A percentile compares a stretch with the other conserved stretches of the same genome.
Conservation (phyloP, 352 stramenopile genomes). For the Pythium sukuiense region DNA sequence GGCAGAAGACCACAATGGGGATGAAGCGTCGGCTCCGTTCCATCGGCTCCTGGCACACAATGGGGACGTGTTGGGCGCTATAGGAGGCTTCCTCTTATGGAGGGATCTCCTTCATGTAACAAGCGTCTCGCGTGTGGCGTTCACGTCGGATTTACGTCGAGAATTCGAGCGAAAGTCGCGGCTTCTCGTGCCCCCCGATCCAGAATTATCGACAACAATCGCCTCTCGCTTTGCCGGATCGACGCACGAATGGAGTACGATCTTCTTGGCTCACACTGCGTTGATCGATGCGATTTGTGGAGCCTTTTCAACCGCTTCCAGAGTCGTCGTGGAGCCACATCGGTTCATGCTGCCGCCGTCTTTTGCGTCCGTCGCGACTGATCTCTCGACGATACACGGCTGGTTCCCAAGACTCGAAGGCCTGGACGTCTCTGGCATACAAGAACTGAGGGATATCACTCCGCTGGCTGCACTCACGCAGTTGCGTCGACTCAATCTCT, state of each 20-base stretch:
- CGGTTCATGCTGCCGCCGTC: constrained; percentile 1
- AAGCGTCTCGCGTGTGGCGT: neutral
- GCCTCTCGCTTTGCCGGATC: neutral
- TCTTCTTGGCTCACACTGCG: neutral
- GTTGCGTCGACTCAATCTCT: constrained; percentile 19
- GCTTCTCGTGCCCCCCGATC: constrained; percentile 1
- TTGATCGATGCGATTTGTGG: neutral
- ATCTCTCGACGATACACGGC: neutral
- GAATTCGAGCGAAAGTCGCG: neutral
- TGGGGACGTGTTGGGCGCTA: constrained; percentile 4
- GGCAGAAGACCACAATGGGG: neutral
- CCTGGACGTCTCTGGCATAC: constrained; percentile 1
- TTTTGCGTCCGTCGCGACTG: neutral
- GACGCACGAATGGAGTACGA: neutral
- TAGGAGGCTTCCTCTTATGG: constrained; percentile 12
- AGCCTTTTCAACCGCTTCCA: neutral
- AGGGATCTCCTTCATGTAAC: neutral
- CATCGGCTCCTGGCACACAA: neutral
- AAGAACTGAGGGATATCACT: constrained; percentile 5
- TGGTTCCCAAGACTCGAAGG: neutral
- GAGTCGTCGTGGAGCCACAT: constrained; percentile 2
- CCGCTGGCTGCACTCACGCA: neutral
- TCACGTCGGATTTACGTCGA: constrained; percentile 5
- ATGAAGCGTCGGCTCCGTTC: neutral
- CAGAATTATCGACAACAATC: neutral